A percentile compares a stretch with the other conserved stretches of the same genome.
These are phyloP conservation scores for Alternaria solani DNA, from an alignment of 2,329 filamentous ascomycete genomes.

Conservation along the genomic window DNA sequence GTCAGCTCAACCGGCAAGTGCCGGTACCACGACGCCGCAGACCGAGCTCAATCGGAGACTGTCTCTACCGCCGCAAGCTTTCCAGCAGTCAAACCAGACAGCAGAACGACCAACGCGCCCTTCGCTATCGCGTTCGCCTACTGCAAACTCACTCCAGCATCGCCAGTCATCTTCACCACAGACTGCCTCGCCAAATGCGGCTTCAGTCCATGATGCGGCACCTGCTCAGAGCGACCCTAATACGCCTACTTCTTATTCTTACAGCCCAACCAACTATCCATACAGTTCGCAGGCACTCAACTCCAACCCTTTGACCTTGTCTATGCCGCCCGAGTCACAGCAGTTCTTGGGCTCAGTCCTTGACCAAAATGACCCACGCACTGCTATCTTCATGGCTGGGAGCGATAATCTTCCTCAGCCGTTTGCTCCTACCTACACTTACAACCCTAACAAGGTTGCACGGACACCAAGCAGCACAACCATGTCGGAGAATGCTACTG, in stretches of 20 bases:
- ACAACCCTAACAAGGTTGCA: constrained; percentile 55
- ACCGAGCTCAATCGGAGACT: constrained; percentile 50
- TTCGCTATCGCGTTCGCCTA: constrained; percentile 32
- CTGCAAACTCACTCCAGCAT: constrained; percentile 30
- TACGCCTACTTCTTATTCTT: constrained; percentile 31
- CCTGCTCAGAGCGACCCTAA: constrained; percentile 29
- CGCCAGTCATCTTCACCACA: constrained; percentile 33
- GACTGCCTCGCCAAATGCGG: constrained; percentile 27
- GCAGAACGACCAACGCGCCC: constrained; percentile 25
- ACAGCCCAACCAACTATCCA: constrained; percentile 35
- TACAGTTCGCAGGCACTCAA: constrained; percentile 40
- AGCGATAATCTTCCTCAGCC: constrained; percentile 53
- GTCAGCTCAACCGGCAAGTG: constrained; percentile 27
- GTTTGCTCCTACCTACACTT: constrained; percentile 53
- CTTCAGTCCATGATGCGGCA: constrained; percentile 35
- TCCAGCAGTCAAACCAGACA: constrained; percentile 30
- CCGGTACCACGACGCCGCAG: constrained; percentile 28
- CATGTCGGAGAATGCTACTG: constrained; percentile 46
- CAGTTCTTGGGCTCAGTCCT: constrained; percentile 60
- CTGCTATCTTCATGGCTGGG: constrained; percentile 57
- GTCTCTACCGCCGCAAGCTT: constrained; percentile 53
- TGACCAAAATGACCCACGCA: constrained; percentile 56
- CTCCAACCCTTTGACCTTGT: constrained; percentile 58
- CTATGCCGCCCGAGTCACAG: constrained; percentile 62
- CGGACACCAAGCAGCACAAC: constrained; percentile 14